phyloP scores from a whole-genome alignment of 164 flowering plant genomes.

The Liquidambar formosana region DNA sequence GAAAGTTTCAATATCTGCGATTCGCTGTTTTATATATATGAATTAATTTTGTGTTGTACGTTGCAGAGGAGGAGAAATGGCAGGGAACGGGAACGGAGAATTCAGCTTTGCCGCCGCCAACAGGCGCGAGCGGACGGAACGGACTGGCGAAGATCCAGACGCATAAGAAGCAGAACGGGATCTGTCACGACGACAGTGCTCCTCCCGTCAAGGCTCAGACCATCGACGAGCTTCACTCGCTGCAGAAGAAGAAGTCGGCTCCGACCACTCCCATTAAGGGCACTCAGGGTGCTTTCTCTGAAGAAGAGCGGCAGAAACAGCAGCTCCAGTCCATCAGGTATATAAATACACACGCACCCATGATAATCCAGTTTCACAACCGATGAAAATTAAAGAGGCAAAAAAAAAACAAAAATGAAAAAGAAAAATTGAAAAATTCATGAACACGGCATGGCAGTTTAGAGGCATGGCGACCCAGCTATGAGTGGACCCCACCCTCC shows the following conservation, averaged over 20 bases:
- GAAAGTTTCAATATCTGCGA: no score
- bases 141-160: slow-evolving; percentile 52
- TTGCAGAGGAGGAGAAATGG: slow-evolving; percentile 29
- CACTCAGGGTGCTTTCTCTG: slow-evolving; percentile 45
- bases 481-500: no score
- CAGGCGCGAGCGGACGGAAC: slow-evolving; percentile 15
- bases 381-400: no score
- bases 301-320: slow-evolving; percentile 75
- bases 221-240: slow-evolving; percentile 77
- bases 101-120: slow-evolving; percentile 24
- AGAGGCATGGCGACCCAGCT: no score
- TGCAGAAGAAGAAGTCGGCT: slow-evolving; percentile 76
- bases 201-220: slow-evolving; percentile 74
- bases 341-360: neutral
- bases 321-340: slow-evolving; percentile 98
- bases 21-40: no score
- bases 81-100: slow-evolving; percentile 39
- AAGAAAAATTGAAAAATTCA: no score
- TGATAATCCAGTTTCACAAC: no score
- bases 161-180: slow-evolving; percentile 35
- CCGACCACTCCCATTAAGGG: slow-evolving; percentile 74
- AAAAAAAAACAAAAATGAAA: neutral
- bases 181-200: slow-evolving; percentile 65
- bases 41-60: neutral
- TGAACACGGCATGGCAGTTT: no score